Percentiles rank a stretch among this genome's conserved stretches.
These are phyloP conservation scores for Craterostigma plantagineum DNA, from an alignment of 257 asterid genomes.

Conservation along the genomic window DNA sequence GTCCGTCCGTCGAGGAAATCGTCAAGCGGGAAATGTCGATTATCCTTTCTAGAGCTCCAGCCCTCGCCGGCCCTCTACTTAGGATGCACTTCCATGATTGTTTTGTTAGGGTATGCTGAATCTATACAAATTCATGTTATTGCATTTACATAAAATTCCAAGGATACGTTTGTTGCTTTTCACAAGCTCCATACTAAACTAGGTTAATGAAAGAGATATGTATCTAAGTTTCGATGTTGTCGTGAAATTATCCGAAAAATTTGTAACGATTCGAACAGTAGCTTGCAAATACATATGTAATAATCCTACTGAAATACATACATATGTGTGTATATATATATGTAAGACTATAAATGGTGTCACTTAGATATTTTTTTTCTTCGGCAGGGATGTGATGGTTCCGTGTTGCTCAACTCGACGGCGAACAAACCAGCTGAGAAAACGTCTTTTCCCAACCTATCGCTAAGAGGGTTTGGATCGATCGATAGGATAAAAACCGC, in stretches of 20 bases:
- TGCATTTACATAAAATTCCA: too few relatives aligned
- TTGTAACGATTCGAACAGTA: too few relatives aligned
- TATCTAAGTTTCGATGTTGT: too few relatives aligned
- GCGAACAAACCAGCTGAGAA: slow-evolving; percentile 25
- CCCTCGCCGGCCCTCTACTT: slow-evolving; percentile 21
- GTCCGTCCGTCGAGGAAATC: slow-evolving; percentile 18
- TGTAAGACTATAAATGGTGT: background rate
- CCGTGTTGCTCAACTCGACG: slow-evolving; percentile 34
- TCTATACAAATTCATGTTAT: too few relatives aligned
- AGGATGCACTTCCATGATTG: slow-evolving; percentile 42
- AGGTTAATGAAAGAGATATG: too few relatives aligned
- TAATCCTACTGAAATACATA: too few relatives aligned
- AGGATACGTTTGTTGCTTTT: too few relatives aligned
- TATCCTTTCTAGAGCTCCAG: slow-evolving; percentile 14
- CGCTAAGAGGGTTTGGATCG: slow-evolving; percentile 32
- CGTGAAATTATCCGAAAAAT: too few relatives aligned
- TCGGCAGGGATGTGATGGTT: slow-evolving; percentile 59
- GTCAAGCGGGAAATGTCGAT: slow-evolving; percentile 15
- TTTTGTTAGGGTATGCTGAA: slow-evolving; percentile 20
- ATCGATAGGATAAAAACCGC: slow-evolving; percentile 37
- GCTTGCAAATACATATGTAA: background rate
- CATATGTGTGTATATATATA: background rate
- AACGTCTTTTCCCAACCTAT: slow-evolving; percentile 29
- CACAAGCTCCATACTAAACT: too few relatives aligned
- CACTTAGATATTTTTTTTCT: background rate